Evolutionary conservation across 2,329 filamentous ascomycete genomes (phyloP), one percentile per base, ranked within the genome.

Genomic region (Fusarium sulawesiense): DNA sequence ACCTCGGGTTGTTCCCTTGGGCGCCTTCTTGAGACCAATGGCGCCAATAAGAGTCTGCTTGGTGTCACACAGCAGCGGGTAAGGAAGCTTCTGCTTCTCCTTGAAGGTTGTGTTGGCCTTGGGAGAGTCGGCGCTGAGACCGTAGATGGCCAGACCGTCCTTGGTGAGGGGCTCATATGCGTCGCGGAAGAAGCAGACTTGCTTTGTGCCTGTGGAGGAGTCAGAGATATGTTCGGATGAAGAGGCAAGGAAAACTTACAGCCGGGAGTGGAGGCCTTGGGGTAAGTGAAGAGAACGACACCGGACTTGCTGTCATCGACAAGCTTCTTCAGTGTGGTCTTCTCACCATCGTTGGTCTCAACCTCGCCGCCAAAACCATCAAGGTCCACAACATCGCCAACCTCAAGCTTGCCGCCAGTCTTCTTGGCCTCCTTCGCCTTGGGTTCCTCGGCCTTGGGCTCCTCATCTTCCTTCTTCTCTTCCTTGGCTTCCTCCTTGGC

Each of bases 71-170:
- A 99, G 88, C 47, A 99, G 88, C 37, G 92, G 85, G 80, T 97
- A 99, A 7, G 91, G 93, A 56, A 98, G 88, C 69, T 92, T 93
- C 80, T 98, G 93, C 84, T 97, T 97, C 42, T 89, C 91, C 82
- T 93, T 92, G 87, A 98, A 99, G 47, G 89, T 93, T 25, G 93
- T 94, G 84, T 99, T 99, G 76, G 93, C 89, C 83, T 96, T 97
- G 76, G 93, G 90, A 49, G 90, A 92, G 83, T 98, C 96, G 73
- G 88, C 88, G 67, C 93, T 97, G 53, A 99, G 89, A 59, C 96
- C 96, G 79, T 93, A 98, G 82, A 99, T 93, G 77, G 90, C 87
- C 64, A 97, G 88, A 11, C 95, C 95, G 58, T 89, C 91, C 29
- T 89, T 87, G 13, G 92, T 95, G 57, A 98, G 87, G 53, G 90